Conservation (phyloP, 345 rosid genomes). For the Salix koriyanagi region DNA sequence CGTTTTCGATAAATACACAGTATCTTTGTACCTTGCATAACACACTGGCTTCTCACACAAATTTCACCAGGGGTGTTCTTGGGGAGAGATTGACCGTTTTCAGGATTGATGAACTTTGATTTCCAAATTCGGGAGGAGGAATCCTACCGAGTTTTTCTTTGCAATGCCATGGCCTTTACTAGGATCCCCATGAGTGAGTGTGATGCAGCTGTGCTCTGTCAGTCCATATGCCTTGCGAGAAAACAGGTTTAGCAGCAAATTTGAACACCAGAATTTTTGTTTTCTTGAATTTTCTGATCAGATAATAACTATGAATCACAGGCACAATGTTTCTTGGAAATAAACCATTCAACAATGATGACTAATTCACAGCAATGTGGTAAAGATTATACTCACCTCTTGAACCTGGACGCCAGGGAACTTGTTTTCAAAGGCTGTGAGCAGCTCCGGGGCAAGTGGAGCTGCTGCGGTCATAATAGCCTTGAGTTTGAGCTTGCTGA, state of each 20-base stretch:
- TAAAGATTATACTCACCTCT: constrained; percentile 42
- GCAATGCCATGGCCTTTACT: constrained; percentile 43
- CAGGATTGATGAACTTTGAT: constrained; percentile 84
- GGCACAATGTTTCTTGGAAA: neutral
- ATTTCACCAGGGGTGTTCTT: constrained; percentile 70
- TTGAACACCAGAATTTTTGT: neutral
- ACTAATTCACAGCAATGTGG: no score
- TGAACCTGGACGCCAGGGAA: constrained; percentile 84
- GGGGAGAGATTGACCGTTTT: constrained; percentile 62
- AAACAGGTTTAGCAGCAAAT: no score
- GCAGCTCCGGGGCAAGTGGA: constrained; percentile 78
- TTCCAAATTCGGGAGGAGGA: constrained; percentile 79
- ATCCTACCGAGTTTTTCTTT: constrained; percentile 86
- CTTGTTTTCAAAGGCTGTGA: constrained; percentile 57
- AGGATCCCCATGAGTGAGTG: constrained; percentile 73
- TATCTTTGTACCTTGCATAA: constrained; percentile 59
- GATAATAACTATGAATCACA: neutral
- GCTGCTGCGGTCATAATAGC: constrained; percentile 93
- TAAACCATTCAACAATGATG: neutral
- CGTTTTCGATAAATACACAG: neutral
- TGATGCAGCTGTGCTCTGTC: constrained; percentile 97
- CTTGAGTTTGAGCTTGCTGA: constrained; percentile 64
- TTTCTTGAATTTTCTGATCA: neutral
- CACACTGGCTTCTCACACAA: constrained; percentile 89
- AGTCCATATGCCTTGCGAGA: constrained; percentile 74